Percentiles rank a stretch among this genome's conserved stretches.
Conservation (phyloP, 1,284 basidiomycete genomes). For the Thecaphora frezii region DNA sequence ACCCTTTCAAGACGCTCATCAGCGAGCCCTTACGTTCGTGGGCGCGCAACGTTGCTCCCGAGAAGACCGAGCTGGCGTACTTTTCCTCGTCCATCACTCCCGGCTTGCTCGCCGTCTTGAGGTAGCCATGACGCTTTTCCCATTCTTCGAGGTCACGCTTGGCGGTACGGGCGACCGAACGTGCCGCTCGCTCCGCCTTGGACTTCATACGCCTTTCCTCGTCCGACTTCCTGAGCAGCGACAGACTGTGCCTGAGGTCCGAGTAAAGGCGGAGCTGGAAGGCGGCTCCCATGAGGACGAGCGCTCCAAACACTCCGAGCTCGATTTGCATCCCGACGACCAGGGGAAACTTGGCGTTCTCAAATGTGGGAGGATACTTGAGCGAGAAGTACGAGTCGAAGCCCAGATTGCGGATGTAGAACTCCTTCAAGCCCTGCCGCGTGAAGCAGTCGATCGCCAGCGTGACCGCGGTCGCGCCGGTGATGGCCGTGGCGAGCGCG, state of each 20-base stretch:
- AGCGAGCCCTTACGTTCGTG: background rate
- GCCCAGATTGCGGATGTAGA: conserved; percentile 92
- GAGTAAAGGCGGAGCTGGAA: conserved; percentile 73
- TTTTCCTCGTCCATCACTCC: conserved; percentile 10
- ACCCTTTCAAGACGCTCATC: background rate
- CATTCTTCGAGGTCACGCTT: conserved; percentile 75
- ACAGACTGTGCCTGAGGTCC: conserved; percentile 75
- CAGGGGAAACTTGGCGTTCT: conserved; percentile 69
- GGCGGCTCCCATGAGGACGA: conserved; percentile 71
- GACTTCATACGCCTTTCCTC: conserved; percentile 72
- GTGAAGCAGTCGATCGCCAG: conserved; percentile 86
- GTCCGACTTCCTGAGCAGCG: conserved; percentile 75
- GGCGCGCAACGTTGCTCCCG: background rate
- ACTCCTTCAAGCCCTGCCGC: conserved; percentile 76
- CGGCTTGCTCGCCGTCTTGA: conserved; percentile 12
- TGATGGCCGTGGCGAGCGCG: conserved; percentile 73
- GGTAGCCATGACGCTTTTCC: conserved; percentile 78
- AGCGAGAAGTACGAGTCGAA: conserved; percentile 70
- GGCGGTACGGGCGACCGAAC: conserved; percentile 69
- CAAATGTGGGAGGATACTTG: conserved; percentile 36
- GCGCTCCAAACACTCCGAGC: conserved; percentile 77
- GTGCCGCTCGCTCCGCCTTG: conserved; percentile 74
- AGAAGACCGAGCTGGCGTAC: background rate
- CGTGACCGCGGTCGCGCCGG: conserved; percentile 89
- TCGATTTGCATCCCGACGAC: conserved; percentile 90